These are phyloP conservation scores for Triangularia verruculosa DNA, from an alignment of 2,329 filamentous ascomycete genomes.

Conservation along the genomic window DNA sequence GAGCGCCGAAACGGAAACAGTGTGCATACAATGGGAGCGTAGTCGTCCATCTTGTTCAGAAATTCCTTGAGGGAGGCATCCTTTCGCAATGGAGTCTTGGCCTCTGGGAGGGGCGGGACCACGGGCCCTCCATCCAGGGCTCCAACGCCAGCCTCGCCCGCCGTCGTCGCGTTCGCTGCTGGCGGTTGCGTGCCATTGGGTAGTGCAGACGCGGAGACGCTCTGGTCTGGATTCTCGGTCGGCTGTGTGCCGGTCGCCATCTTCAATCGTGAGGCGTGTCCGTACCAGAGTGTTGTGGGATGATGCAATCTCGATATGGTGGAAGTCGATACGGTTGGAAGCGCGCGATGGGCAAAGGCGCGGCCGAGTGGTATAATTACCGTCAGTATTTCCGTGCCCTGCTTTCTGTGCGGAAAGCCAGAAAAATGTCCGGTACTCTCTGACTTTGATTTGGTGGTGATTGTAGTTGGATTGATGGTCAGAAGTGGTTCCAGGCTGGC, in stretches of 20 bases:
- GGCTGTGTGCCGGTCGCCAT: conserved; percentile 26
- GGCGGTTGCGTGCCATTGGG: conserved; percentile 22
- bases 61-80: conserved; percentile 92
- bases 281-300: neutral
- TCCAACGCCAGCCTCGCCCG: neutral
- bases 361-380: neutral
- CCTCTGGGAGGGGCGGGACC: conserved; percentile 42
- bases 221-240: conserved; percentile 26
- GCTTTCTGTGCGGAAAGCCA: neutral
- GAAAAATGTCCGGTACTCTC: neutral
- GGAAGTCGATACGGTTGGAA: too few relatives aligned
- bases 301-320: conserved; percentile 7
- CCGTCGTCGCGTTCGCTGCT: neutral
- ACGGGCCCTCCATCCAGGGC: neutral
- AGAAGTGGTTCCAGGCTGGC: neutral
- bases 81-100: conserved; percentile 75
- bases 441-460: neutral
- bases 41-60: conserved; percentile 94
- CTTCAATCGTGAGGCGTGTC: neutral
- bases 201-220: conserved; percentile 10
- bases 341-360: neutral
- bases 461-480: neutral
- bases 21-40: conserved; percentile 81
- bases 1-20: neutral
- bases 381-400: neutral